phyloP scores from a whole-genome alignment of 2,329 filamentous ascomycete species.

The Xylaria hypoxylon region DNA sequence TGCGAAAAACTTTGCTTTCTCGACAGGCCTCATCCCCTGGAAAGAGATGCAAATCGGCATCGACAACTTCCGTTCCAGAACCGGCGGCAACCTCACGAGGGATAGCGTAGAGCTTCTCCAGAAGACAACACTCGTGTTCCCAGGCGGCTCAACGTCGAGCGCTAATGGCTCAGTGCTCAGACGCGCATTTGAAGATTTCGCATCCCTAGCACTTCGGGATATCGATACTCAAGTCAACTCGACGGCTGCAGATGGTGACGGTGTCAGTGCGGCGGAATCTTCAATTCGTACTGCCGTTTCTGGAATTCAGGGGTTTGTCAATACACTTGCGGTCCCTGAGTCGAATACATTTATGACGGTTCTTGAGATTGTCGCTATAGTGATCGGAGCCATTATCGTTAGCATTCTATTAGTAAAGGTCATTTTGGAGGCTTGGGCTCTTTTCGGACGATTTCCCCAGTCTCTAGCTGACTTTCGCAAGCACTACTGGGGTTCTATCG shows the following conservation, averaged over 20 bases:
- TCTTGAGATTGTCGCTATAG: slow-evolving; percentile 86
- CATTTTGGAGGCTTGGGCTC: slow-evolving; percentile 87
- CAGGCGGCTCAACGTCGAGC: slow-evolving; percentile 66
- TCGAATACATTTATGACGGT: slow-evolving; percentile 97
- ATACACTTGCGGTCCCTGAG: slow-evolving; percentile 85
- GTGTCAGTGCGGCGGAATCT: slow-evolving; percentile 42
- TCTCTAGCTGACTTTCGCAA: slow-evolving; percentile 86
- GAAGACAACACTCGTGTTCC: slow-evolving; percentile 80
- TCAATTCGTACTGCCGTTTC: slow-evolving; percentile 67
- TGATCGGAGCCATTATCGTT: slow-evolving; percentile 85
- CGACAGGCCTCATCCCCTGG: slow-evolving; percentile 86
- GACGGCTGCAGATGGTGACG: slow-evolving; percentile 49
- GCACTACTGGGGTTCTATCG: slow-evolving; percentile 95
- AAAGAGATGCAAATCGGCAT: slow-evolving; percentile 82
- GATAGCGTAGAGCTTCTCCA: slow-evolving; percentile 80
- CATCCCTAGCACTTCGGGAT: slow-evolving; percentile 65
- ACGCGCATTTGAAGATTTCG: slow-evolving; percentile 64
- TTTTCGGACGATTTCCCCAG: slow-evolving; percentile 89
- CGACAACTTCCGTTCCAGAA: slow-evolving; percentile 81
- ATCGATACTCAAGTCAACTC: slow-evolving; percentile 60
- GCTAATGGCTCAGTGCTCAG: slow-evolving; percentile 59
- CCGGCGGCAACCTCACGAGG: slow-evolving; percentile 87
- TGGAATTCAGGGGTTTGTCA: slow-evolving; percentile 84
- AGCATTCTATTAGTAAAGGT: slow-evolving; percentile 91
- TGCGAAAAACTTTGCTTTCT: slow-evolving; percentile 93